Base-by-base conservation (phyloP, 139 green algal species). In the Micractinium sp. region DNA sequence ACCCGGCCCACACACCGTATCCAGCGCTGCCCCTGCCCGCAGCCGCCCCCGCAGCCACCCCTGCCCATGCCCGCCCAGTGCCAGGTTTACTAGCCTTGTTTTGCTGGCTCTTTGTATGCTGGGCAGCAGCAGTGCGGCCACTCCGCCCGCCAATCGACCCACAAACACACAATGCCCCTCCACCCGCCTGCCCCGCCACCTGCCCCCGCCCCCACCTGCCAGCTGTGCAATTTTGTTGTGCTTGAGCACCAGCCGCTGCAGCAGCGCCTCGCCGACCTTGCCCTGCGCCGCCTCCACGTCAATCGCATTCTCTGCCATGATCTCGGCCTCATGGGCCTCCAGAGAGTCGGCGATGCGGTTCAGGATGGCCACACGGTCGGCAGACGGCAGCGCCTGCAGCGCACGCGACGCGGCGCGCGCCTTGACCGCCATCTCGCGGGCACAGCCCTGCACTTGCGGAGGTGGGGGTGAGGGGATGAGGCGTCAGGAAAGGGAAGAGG, bases 181-280 rank as follows among this genome's bases (percentile, higher is more conserved):
- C n/a, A n/a, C n/a, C n/a, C n/a, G n/a, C n/a, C n/a, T n/a, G n/a
- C n/a, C n/a, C n/a, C n/a, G n/a, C n/a, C n/a, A n/a, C n/a, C 69
- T 31, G 69, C 69, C 16, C 0, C 81, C 60, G 12, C 16, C 12
- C 82, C 7, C 39, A 89, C 82, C 74, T 82, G 96, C 95, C 38
- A 99, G 93, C 91, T 98, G 95, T 38, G 93, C 67, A 74, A 99
- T 97, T 93, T 99, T 99, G 76, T 94, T 91, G 3, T 94, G 95
- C 91, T 99, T 99, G 23, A 99, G 93, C 47, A 95, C 92, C 73
- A 99, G 94, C 0, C 98, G 96, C 92, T 99, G 96, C 89, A 99
- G 93, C 81, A 99, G 93, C 19, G 95, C 86, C 20, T 98, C 95
- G 27, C 56, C 74, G 76, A 97, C 95, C 85, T 94, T 94, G 73